phyloP scores from a whole-genome alignment of 768 basidiomycete species.

The Candolleomyces eurysporus region DNA sequence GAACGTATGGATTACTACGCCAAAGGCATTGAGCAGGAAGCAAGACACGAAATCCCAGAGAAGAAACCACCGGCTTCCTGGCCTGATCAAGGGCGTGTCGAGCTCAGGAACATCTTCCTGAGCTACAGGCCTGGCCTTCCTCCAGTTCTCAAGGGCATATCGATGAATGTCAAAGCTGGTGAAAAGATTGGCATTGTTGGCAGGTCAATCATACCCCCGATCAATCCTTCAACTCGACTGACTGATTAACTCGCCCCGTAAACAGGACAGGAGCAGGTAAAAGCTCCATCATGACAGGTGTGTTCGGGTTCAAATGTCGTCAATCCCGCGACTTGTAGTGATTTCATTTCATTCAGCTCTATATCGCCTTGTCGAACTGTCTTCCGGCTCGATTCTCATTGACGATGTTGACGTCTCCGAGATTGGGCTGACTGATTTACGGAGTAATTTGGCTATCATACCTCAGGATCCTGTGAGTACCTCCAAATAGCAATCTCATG shows the following conservation, averaged over 20 bases:
- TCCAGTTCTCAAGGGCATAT: conserved; percentile 78
- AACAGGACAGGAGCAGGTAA: conserved; percentile 82
- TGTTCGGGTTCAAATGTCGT: conserved; percentile 11
- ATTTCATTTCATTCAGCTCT: conserved; percentile 44
- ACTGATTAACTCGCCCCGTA: background rate
- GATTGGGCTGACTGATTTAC: conserved; percentile 73
- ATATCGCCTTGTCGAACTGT: conserved; percentile 80
- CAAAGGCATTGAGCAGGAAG: conserved; percentile 78
- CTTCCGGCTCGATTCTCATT: conserved; percentile 70
- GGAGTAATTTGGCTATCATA: conserved; percentile 71
- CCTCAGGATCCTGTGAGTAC: conserved; percentile 75
- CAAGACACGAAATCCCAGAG: conserved; percentile 63
- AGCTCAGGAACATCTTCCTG: conserved; percentile 74
- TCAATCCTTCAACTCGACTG: background rate
- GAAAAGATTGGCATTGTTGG: conserved; percentile 95
- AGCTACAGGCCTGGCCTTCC: conserved; percentile 88
- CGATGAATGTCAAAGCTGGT: conserved; percentile 64
- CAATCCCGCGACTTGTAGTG: background rate
- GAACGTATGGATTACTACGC: conserved; percentile 85
- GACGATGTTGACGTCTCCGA: conserved; percentile 84
- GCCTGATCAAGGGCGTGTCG: conserved; percentile 73
- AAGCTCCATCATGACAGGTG: conserved; percentile 81
- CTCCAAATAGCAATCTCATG: conserved; percentile 6
- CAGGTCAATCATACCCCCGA: conserved; percentile 22
- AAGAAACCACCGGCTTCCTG: conserved; percentile 60